Conservation (phyloP, 768 basidiomycete species). For the Pleurotus tuber-regium region DNA sequence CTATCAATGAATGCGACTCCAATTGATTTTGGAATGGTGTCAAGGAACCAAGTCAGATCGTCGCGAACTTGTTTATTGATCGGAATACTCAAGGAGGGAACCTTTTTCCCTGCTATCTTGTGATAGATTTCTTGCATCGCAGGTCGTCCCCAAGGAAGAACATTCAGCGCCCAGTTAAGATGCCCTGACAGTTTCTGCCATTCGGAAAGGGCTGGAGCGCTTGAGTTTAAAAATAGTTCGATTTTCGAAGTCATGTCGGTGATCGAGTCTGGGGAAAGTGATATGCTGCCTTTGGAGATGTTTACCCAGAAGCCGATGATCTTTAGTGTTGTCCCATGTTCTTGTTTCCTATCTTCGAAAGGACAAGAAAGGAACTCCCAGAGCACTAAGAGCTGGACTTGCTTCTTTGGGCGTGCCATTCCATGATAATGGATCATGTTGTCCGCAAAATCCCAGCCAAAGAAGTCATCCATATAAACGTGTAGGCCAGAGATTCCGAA, state of each 20-base stretch:
- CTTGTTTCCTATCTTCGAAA: constrained; percentile 26
- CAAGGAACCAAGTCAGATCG: constrained; percentile 16
- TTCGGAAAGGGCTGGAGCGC: background rate
- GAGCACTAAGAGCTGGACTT: constrained; percentile 23
- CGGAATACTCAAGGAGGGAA: background rate
- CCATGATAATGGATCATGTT: constrained; percentile 22
- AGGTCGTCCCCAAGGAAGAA: background rate
- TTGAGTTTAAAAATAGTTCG: background rate
- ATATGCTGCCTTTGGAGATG: constrained; percentile 21
- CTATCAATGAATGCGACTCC: constrained; percentile 17
- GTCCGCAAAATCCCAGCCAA: constrained; percentile 22
- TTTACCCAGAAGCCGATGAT: constrained; percentile 37
- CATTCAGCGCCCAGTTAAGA: background rate
- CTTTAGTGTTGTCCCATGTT: constrained; percentile 19
- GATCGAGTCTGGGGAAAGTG: constrained; percentile 15
- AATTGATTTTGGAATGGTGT: constrained; percentile 11
- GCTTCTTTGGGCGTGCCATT: constrained; percentile 16
- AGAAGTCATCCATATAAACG: constrained; percentile 29
- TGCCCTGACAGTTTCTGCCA: background rate
- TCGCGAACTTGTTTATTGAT: constrained; percentile 14
- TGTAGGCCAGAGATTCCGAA: constrained; percentile 18
- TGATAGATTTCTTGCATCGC: background rate
- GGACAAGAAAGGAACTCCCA: constrained; percentile 25
- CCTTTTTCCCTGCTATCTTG: background rate
- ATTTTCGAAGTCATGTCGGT: constrained; percentile 16